Conservation (phyloP, 805 yeast genomes). For the Kluyveromyces aestuarii region DNA sequence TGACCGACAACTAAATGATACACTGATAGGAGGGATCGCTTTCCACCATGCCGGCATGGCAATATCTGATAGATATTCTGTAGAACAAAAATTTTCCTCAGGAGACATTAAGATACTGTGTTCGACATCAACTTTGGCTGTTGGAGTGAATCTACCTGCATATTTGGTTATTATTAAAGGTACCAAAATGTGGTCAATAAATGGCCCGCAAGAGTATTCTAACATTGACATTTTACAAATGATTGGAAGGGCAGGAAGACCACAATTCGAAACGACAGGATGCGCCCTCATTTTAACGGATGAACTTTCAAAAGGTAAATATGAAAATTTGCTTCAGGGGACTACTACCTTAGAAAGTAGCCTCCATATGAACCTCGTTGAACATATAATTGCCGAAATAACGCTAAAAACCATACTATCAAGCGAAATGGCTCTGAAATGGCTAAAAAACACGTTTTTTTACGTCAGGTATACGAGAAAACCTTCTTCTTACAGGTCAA, state of each 20-base stretch:
- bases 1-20: constrained; percentile 23
- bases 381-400: constrained; percentile 38
- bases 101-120: constrained; percentile 40
- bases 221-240: constrained; percentile 49
- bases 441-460: constrained; percentile 43
- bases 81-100: constrained; percentile 37
- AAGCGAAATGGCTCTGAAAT: constrained; percentile 32
- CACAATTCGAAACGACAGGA: constrained; percentile 43
- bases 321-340: constrained; percentile 35
- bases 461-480: constrained; percentile 35
- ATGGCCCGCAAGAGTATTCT: constrained; percentile 42
- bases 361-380: constrained; percentile 32
- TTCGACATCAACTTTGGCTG: constrained; percentile 51
- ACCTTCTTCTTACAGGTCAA: constrained; percentile 32
- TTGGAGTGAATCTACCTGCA: constrained; percentile 56
- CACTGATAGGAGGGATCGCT: constrained; percentile 34
- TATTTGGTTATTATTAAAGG: constrained; percentile 54
- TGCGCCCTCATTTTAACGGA: constrained; percentile 42
- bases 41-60: constrained; percentile 54
- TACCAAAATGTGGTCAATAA: constrained; percentile 47
- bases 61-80: constrained; percentile 34
- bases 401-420: constrained; percentile 33
- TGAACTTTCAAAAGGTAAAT: constrained; percentile 25
- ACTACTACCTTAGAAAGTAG: constrained; percentile 39
- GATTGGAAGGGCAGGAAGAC: constrained; percentile 62